Conservation (phyloP, 2,329 filamentous ascomycete species). For the Neofusicoccum parvum region DNA sequence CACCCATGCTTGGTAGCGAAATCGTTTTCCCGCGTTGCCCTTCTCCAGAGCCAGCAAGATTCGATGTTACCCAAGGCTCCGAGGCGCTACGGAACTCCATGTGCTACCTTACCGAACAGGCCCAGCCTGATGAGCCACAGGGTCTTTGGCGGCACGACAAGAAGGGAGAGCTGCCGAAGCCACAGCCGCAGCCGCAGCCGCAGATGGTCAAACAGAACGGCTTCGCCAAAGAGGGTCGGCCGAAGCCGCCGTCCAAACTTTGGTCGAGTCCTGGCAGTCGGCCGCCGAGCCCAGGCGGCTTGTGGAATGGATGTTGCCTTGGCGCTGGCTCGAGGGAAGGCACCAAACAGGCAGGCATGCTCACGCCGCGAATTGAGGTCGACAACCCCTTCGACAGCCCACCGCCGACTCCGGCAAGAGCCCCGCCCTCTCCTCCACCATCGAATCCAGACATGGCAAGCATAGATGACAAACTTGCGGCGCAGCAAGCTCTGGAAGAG, state of each 20-base stretch:
- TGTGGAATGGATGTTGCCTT: conserved; percentile 76
- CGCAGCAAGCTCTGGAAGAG: conserved; percentile 52
- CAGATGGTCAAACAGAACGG: conserved; percentile 22
- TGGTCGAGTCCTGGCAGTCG: conserved; percentile 43
- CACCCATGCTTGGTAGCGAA: conserved; percentile 86
- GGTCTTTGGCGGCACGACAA: conserved; percentile 62
- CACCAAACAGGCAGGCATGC: conserved; percentile 50
- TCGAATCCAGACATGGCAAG: conserved; percentile 43
- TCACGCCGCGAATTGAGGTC: conserved; percentile 49
- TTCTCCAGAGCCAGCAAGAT: conserved; percentile 81
- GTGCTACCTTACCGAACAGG: conserved; percentile 54
- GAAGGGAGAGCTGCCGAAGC: conserved; percentile 24
- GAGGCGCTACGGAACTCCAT: conserved; percentile 53
- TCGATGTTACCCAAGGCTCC: conserved; percentile 72
- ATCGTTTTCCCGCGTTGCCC: conserved; percentile 78
- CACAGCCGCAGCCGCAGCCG: background rate
- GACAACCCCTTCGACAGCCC: conserved; percentile 47
- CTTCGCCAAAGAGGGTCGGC: background rate
- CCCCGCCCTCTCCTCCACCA: conserved; percentile 41
- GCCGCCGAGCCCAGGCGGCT: conserved; percentile 62
- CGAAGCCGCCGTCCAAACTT: conserved; percentile 29
- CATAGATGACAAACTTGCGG: conserved; percentile 44
- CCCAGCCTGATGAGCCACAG: conserved; percentile 48
- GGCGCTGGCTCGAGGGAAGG: conserved; percentile 43
- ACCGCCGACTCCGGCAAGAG: conserved; percentile 37